Evolutionary conservation across 108 stramenopile genomes (phyloP).

Genomic region (Skeletonema menzelii): DNA sequence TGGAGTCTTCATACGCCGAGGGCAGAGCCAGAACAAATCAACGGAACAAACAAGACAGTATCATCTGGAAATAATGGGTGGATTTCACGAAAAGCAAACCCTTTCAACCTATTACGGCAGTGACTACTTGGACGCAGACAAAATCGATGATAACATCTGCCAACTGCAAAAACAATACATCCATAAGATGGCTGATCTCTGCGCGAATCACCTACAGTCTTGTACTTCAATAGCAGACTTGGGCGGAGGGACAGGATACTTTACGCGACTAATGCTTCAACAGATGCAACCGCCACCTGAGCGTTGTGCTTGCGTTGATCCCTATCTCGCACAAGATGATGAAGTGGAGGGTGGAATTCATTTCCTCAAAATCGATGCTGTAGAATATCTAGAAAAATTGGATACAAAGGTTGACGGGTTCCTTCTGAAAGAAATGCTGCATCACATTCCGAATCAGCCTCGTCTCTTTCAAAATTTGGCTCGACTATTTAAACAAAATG

Average conservation of each 20-base stretch:
- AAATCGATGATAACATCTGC: background rate
- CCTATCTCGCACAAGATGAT: background rate
- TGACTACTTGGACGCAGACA: background rate
- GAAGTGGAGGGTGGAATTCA: background rate
- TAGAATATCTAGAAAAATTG: background rate
- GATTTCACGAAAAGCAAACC: background rate
- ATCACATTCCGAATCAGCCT: background rate
- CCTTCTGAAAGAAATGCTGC: background rate
- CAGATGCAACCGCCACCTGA: background rate
- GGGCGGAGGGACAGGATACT: background rate
- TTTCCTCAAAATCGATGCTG: background rate
- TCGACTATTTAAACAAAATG: background rate
- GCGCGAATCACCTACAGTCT: background rate
- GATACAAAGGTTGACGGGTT: background rate
- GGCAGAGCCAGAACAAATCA: background rate
- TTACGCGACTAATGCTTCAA: background rate
- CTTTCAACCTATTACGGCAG: background rate
- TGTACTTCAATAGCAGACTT: background rate
- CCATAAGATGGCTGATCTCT: background rate
- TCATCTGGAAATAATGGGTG: too few species aligned
- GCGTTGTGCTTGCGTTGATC: background rate
- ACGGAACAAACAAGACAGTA: too few species aligned
- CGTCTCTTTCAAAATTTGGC: background rate
- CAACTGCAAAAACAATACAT: background rate
- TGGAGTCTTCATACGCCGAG: slow-evolving; percentile 1